A percentile compares a stretch with the other conserved stretches of the same genome.
These are phyloP conservation scores for Aureobasidium sp. DNA, from an alignment of 2,329 filamentous ascomycete species.

Conservation along the genomic window DNA sequence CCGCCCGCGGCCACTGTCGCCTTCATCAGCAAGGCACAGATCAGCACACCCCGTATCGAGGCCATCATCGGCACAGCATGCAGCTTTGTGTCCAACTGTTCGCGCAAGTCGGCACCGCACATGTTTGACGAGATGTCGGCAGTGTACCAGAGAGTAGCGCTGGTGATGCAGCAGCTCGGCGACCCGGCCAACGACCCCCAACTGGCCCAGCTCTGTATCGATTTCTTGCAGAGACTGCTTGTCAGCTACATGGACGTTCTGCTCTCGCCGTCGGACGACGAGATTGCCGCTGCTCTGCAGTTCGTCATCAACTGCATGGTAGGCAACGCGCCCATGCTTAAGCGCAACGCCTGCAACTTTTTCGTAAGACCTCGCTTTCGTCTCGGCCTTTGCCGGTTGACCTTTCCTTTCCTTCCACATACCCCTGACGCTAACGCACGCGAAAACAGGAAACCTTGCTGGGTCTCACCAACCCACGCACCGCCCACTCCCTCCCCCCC, in stretches of 20 bases:
- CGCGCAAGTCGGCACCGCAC: constrained; percentile 27
- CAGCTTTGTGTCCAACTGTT: constrained; percentile 49
- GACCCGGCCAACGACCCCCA: constrained; percentile 59
- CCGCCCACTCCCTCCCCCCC: constrained; percentile 22
- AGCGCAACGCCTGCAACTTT: constrained; percentile 63
- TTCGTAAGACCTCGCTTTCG: constrained; percentile 43
- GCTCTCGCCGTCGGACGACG: constrained; percentile 48
- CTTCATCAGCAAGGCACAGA: constrained; percentile 46
- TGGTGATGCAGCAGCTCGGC: constrained; percentile 53
- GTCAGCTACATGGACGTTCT: constrained; percentile 53
- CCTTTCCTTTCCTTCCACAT: not conserved
- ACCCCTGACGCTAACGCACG: constrained; percentile 2
- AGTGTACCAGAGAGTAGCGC: constrained; percentile 54
- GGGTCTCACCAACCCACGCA: constrained; percentile 20
- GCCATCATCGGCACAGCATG: constrained; percentile 62
- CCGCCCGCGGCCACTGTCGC: constrained; percentile 55
- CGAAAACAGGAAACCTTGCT: constrained; percentile 17
- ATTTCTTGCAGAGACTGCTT: constrained; percentile 59
- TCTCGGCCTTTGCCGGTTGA: not conserved
- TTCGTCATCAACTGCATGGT: constrained; percentile 63
- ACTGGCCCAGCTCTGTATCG: constrained; percentile 63
- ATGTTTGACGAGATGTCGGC: constrained; percentile 42
- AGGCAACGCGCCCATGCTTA: constrained; percentile 65
- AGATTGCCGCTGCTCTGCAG: constrained; percentile 58
- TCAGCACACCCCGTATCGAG: constrained; percentile 57